Percentiles rank a stretch among this genome's conserved stretches.
These are phyloP conservation scores for Xylaria polymorpha DNA, from an alignment of 2,329 filamentous ascomycete genomes.

Conservation along the genomic window DNA sequence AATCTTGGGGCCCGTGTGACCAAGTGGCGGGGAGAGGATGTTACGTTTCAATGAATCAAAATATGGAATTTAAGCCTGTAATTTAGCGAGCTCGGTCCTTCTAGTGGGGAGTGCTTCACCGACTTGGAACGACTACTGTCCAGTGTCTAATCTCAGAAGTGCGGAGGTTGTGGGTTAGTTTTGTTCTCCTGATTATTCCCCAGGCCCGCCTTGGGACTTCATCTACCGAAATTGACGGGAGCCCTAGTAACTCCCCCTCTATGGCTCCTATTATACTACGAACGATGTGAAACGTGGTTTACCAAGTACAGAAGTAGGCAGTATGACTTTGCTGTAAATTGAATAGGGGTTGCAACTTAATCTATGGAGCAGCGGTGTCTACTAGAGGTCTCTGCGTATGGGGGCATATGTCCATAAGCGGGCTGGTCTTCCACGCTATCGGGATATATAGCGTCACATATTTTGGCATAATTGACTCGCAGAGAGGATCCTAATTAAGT, in stretches of 20 bases:
- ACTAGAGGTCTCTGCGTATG: neutral
- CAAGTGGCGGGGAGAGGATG: neutral
- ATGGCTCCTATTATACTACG: neutral
- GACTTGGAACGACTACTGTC: neutral
- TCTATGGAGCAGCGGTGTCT: neutral
- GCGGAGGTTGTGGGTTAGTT: constrained; percentile 11
- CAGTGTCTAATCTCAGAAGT: neutral
- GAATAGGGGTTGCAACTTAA: neutral
- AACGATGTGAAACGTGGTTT: too few relatives aligned
- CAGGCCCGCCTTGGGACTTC: neutral
- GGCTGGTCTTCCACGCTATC: neutral
- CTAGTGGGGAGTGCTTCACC: neutral
- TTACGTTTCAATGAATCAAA: neutral
- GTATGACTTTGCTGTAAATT: neutral
- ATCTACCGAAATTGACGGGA: neutral
- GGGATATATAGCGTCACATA: neutral
- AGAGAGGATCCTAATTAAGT: neutral
- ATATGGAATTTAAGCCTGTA: too few relatives aligned
- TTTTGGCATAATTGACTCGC: neutral
- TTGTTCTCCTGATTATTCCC: neutral
- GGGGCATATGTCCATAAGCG: too few relatives aligned
- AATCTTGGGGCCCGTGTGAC: neutral
- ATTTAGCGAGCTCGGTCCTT: neutral
- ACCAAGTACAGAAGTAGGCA: neutral
- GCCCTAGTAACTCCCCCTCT: neutral